phyloP scores from a whole-genome alignment of 2,329 filamentous ascomycete genomes.

The Lachnellula willkommii region DNA sequence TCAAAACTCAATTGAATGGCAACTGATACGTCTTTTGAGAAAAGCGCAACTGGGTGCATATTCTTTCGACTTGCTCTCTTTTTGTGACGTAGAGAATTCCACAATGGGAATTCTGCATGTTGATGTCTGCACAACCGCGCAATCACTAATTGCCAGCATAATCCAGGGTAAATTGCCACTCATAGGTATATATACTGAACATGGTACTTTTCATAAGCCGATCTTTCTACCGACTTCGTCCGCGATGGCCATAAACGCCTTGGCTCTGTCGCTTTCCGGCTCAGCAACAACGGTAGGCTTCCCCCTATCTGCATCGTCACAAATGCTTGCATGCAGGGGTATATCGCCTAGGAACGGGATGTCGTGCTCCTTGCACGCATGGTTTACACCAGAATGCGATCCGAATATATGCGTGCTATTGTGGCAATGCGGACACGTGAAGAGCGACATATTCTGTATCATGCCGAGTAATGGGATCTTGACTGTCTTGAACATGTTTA shows the following conservation, averaged over 20 bases:
- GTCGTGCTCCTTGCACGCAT: slow-evolving; percentile 64
- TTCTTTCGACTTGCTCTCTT: too few relatives aligned
- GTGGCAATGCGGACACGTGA: slow-evolving; percentile 72
- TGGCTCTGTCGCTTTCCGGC: slow-evolving; percentile 66
- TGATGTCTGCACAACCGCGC: too few relatives aligned
- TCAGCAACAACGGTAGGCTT: slow-evolving; percentile 88
- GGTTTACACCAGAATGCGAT: slow-evolving; percentile 55
- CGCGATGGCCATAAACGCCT: slow-evolving; percentile 68
- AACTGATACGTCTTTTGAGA: too few relatives aligned
- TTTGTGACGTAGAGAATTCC: too few relatives aligned
- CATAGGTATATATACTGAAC: neutral
- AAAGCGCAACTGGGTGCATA: too few relatives aligned
- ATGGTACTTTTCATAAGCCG: slow-evolving; percentile 14
- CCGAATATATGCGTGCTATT: slow-evolving; percentile 74
- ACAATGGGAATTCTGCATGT: too few relatives aligned
- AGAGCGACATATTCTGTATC: slow-evolving; percentile 88
- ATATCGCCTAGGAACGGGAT: slow-evolving; percentile 85
- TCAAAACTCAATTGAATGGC: too few relatives aligned
- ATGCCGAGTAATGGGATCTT: slow-evolving; percentile 70
- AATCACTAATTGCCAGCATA: neutral
- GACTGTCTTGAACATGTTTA: slow-evolving; percentile 88
- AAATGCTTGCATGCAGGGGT: slow-evolving; percentile 79
- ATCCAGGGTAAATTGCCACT: neutral
- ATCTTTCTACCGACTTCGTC: slow-evolving; percentile 38
- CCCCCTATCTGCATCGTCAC: slow-evolving; percentile 79